Evolutionary conservation across 805 yeast species (phyloP).

Genomic region (Maudiozyma barnettii): DNA sequence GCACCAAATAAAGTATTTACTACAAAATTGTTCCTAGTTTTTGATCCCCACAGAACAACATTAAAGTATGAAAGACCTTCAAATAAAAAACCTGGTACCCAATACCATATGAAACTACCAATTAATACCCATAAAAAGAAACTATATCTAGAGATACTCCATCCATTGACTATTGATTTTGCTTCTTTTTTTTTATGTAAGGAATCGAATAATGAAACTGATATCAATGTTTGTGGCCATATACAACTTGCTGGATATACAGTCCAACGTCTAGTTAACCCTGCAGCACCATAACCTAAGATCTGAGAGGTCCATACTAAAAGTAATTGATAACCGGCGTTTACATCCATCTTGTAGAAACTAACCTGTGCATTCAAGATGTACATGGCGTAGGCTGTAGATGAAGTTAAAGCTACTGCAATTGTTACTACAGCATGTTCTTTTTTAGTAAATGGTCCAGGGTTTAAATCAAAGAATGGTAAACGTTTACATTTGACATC

Average conservation of each 20-base stretch:
- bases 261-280: slow-evolving; percentile 46
- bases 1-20: slow-evolving; percentile 59
- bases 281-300: slow-evolving; percentile 60
- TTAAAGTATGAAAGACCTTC: slow-evolving; percentile 51
- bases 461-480: slow-evolving; percentile 36
- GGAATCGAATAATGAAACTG: slow-evolving; percentile 47
- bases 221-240: slow-evolving; percentile 57
- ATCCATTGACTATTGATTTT: slow-evolving; percentile 43
- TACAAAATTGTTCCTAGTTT: slow-evolving; percentile 39
- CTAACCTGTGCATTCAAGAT: slow-evolving; percentile 41
- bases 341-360: slow-evolving; percentile 38
- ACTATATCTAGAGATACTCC: slow-evolving; percentile 44
- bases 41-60: slow-evolving; percentile 30
- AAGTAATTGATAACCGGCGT: slow-evolving; percentile 40
- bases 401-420: slow-evolving; percentile 35
- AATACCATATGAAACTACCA: slow-evolving; percentile 46
- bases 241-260: slow-evolving; percentile 52
- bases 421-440: slow-evolving; percentile 44
- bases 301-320: slow-evolving; percentile 50
- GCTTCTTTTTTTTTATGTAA: slow-evolving; percentile 33
- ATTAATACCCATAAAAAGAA: slow-evolving; percentile 38
- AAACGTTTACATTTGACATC: slow-evolving; percentile 28
- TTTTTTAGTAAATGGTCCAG: slow-evolving; percentile 44
- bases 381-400: slow-evolving; percentile 49
- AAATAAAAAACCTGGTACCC: slow-evolving; percentile 57